phyloP scores from a whole-genome alignment of 2,329 filamentous ascomycete genomes.

The Ophiognomonia clavigignenti-juglandacearum region DNA sequence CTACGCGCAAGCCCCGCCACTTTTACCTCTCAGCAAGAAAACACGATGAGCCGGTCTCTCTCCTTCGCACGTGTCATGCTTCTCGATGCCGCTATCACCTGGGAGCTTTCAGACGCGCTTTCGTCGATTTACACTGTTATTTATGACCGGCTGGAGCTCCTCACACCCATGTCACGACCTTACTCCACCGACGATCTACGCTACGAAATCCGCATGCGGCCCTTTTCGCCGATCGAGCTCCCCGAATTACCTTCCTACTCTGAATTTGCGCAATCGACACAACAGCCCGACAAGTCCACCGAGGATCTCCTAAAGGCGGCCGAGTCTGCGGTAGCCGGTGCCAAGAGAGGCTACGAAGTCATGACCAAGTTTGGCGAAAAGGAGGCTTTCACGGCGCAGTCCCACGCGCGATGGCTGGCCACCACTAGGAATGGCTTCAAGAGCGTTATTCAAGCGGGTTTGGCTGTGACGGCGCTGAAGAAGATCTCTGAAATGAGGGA shows the following conservation, averaged over 20 bases:
- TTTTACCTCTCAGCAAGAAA: constrained; percentile 29
- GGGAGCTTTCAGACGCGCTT: constrained; percentile 50
- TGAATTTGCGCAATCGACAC: constrained; percentile 47
- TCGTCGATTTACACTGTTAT: constrained; percentile 63
- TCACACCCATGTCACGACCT: constrained; percentile 49
- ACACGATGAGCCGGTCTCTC: constrained; percentile 43
- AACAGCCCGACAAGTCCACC: constrained; percentile 33
- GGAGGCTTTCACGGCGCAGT: constrained; percentile 51
- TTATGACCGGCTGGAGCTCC: constrained; percentile 45
- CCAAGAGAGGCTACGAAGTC: constrained; percentile 52
- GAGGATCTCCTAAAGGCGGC: constrained; percentile 39
- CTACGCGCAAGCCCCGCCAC: constrained; percentile 20
- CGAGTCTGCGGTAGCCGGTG: constrained; percentile 39
- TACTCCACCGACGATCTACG: constrained; percentile 66
- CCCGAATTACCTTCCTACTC: constrained; percentile 63
- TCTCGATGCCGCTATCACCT: constrained; percentile 60
- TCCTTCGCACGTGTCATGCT: constrained; percentile 55
- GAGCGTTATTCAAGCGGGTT: constrained; percentile 65
- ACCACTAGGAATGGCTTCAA: constrained; percentile 58
- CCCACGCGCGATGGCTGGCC: constrained; percentile 57
- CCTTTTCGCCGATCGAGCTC: constrained; percentile 65
- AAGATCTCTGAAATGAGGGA: constrained; percentile 44
- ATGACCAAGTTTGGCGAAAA: constrained; percentile 45
- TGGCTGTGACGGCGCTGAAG: constrained; percentile 57
- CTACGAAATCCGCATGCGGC: constrained; percentile 83